Base-by-base conservation (phyloP, 2,329 filamentous ascomycete genomes). In the Colletotrichum godetiae region DNA sequence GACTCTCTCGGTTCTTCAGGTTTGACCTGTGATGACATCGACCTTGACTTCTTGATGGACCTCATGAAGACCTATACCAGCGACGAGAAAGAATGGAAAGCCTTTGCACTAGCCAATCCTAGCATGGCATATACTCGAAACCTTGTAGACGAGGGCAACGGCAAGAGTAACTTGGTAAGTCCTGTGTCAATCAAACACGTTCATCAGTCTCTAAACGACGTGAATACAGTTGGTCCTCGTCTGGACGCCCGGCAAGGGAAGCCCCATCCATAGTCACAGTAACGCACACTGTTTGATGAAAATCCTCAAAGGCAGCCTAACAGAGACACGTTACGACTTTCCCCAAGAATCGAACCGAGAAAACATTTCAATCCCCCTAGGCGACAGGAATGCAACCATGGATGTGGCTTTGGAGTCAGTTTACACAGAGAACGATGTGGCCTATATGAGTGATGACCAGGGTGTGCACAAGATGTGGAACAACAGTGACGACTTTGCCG, bases 261-360 rank as follows among this genome's bases (percentile, higher is more conserved):
- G 93, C 77, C 92, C 93, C 7, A 95, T 98, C 79, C 95, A 98
- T 80, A 95, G 98, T 81, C 93, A 95, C 82, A 92, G 92, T 79
- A 94, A 95, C 74, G 94, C 95, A 37, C 95, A 98, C 81, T 98
- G 95, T 82, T 86, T 98, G 77, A 98, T 97, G 94, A 97, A 92
- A 86, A 91, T 96, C 76, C 88, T 98, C 75, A 91, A 91, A 77
- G 95, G 95, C 57, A 88, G 87, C 73, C 85, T 98, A 73, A 93
- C 91, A 77, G 95, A 98, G 85, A 96, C 93, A n/a, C 89, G 94
- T 69, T 97, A 94, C 82, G 88, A 89, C 63, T 95, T 93, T 84
- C 95, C 95, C 0, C 80, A 85, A 55, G 80, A 81, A 24, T 80
- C 85, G 71, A 82, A 93, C 70, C 92, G 7, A 2, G 33, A 15